Evolutionary conservation across 1,284 basidiomycete species (phyloP).

Genomic region (Malassezia restricta): DNA sequence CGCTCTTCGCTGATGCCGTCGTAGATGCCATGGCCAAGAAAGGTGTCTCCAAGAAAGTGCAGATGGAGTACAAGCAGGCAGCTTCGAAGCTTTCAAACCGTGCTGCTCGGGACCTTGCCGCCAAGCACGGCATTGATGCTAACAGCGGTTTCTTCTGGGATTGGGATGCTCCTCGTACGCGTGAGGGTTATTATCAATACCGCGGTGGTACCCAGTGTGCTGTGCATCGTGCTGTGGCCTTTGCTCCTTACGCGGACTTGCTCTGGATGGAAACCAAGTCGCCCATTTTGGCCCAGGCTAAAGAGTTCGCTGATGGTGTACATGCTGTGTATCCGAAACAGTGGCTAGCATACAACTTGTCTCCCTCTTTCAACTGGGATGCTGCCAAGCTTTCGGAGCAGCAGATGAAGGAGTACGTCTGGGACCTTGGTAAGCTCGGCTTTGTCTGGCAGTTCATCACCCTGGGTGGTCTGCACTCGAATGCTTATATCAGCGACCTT

Average conservation of each 20-base stretch:
- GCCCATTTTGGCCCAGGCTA: conserved; percentile 84
- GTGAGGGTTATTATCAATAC: conserved; percentile 93
- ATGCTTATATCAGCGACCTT: conserved; percentile 86
- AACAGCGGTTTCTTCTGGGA: conserved; percentile 57
- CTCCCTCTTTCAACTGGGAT: conserved; percentile 51
- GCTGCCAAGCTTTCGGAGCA: conserved; percentile 58
- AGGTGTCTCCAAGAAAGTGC: conserved; percentile 53
- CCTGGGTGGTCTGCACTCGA: conserved; percentile 88
- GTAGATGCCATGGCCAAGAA: conserved; percentile 62
- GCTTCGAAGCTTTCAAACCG: conserved; percentile 59
- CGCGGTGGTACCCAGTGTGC: conserved; percentile 92
- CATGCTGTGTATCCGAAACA: conserved; percentile 34
- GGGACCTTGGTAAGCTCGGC: conserved; percentile 84
- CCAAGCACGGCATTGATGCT: conserved; percentile 60
- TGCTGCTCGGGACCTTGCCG: conserved; percentile 63
- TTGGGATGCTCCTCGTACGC: conserved; percentile 85
- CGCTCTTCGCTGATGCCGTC: conserved; percentile 66
- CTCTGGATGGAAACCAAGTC: conserved; percentile 70
- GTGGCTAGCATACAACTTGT: conserved; percentile 46
- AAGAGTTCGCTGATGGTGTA: conserved; percentile 63
- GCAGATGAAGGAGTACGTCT: conserved; percentile 82
- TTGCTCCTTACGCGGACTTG: conserved; percentile 81
- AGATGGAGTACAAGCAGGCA: conserved; percentile 56
- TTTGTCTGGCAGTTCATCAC: conserved; percentile 99
- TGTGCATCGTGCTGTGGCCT: conserved; percentile 79